A percentile compares a stretch with the other conserved stretches of the same genome.
phyloP scores from a whole-genome alignment of 176 grass and related monocot genomes.

The Carex pumila region DNA sequence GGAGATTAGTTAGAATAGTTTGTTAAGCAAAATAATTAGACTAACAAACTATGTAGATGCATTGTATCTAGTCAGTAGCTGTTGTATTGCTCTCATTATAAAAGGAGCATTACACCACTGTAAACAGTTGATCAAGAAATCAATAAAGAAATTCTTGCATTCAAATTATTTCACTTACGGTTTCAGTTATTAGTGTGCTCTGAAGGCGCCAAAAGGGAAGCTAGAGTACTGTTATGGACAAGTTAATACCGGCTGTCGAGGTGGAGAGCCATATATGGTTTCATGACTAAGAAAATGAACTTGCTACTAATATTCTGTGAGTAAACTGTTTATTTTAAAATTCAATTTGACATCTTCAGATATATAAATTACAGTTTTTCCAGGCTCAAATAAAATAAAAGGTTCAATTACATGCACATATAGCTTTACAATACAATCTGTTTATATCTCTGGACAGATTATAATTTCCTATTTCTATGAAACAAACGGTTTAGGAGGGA shows the following conservation, averaged over 20 bases:
- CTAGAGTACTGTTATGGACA: background rate
- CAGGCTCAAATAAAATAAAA: background rate
- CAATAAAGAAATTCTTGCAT: too few relatives aligned
- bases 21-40: too few relatives aligned
- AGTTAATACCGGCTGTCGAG: too few relatives aligned
- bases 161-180: too few relatives aligned
- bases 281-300: background rate
- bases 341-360: background rate
- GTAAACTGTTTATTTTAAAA: background rate
- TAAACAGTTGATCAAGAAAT: too few relatives aligned
- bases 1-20: too few relatives aligned
- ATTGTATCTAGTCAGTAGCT: too few relatives aligned
- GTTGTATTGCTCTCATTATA: too few relatives aligned
- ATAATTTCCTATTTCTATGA: background rate
- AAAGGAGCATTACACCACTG: too few relatives aligned
- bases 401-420: background rate
- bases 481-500: slow-evolving; percentile 30
- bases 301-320: background rate
- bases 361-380: background rate
- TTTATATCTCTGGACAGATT: background rate
- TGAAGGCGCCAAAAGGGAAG: background rate
- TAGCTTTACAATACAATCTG: background rate
- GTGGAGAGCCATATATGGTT: too few relatives aligned
- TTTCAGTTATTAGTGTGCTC: too few relatives aligned
- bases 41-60: too few relatives aligned